Percentiles rank a stretch among this genome's conserved stretches.
Conservation (phyloP, 768 basidiomycete species). For the Tricholoma matsutake region DNA sequence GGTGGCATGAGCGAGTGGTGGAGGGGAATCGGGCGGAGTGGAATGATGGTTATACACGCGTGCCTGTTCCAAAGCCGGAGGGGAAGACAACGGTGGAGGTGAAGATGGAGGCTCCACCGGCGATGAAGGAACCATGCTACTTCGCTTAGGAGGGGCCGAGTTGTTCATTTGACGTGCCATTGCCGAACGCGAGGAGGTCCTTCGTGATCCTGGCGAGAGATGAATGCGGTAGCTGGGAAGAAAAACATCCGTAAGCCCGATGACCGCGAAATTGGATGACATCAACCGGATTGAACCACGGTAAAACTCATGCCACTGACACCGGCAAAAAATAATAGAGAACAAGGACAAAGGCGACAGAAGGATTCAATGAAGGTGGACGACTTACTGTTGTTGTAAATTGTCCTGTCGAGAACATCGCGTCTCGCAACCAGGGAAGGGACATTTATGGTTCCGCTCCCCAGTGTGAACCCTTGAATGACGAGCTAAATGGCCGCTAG, state of each 20-base stretch:
- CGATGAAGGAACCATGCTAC: conserved; percentile 25
- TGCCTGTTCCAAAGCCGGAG: conserved; percentile 47
- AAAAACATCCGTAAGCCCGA: neutral
- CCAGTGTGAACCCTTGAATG: conserved; percentile 91
- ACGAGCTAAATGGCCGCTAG: conserved; percentile 84
- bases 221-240: conserved; percentile 70
- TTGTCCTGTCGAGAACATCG: conserved; percentile 90
- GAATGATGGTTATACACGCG: conserved; percentile 33
- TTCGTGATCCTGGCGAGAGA: conserved; percentile 73
- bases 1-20: conserved; percentile 50
- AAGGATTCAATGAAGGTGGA: neutral
- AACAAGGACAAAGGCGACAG: neutral
- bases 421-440: conserved; percentile 93
- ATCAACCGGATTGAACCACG: neutral
- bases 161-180: conserved; percentile 40
- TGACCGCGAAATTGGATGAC: neutral
- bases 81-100: conserved; percentile 33
- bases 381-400: conserved; percentile 58
- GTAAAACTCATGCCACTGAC: neutral
- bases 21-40: conserved; percentile 54
- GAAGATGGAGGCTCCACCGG: conserved; percentile 21
- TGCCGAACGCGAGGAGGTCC: conserved; percentile 62
- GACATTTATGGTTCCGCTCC: conserved; percentile 89
- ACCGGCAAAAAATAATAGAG: neutral
- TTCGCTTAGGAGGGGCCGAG: conserved; percentile 25